Conservation (phyloP, 768 basidiomycete genomes). For the Nidula microcarpa region DNA sequence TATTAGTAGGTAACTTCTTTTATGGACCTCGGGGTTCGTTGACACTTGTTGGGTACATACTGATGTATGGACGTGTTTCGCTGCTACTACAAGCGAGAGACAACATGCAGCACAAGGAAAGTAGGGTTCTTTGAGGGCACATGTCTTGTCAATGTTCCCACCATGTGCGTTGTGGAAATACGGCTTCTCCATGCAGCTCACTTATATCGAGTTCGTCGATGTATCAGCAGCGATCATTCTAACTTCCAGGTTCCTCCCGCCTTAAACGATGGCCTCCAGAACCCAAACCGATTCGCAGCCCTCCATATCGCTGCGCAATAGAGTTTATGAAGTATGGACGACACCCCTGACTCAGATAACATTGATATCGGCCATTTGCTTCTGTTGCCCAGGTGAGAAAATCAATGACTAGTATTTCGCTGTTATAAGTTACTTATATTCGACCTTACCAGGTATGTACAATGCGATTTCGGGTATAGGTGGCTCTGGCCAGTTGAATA, state of each 20-base stretch:
- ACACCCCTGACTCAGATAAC: conserved; percentile 21
- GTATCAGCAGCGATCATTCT: not conserved
- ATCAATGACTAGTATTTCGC: not conserved
- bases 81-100: too few relatives aligned
- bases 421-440: too few relatives aligned
- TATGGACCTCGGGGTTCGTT: too few relatives aligned
- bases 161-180: too few relatives aligned
- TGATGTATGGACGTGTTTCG: too few relatives aligned
- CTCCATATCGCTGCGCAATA: not conserved
- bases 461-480: conserved; percentile 23
- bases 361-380: conserved; percentile 21
- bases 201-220: too few relatives aligned
- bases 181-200: too few relatives aligned
- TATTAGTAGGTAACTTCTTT: too few relatives aligned
- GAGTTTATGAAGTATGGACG: conserved; percentile 12
- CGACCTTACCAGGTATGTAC: conserved; percentile 17
- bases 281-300: not conserved
- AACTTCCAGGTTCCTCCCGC: not conserved
- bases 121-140: too few relatives aligned
- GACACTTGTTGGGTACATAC: too few relatives aligned
- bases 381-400: conserved; percentile 21
- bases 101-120: too few relatives aligned
- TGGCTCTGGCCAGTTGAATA: conserved; percentile 23
- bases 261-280: not conserved
- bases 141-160: too few relatives aligned